Evolutionary conservation across 2,329 filamentous ascomycete species (phyloP), one percentile per base, ranked within the genome.

Genomic region (Beauveria australis): DNA sequence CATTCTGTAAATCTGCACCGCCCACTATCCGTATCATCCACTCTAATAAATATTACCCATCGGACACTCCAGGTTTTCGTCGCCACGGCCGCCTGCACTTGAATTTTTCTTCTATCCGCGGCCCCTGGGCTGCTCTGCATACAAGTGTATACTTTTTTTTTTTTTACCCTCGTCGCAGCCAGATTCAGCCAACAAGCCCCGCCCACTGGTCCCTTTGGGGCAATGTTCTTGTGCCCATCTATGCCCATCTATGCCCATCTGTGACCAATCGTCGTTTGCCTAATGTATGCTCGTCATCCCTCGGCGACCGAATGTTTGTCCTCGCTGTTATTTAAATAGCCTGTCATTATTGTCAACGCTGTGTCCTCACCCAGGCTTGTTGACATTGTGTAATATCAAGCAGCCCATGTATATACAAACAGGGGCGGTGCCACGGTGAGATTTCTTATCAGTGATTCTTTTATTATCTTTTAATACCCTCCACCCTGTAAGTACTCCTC

Each of bases 201-300:
- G 33, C 55, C 30, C 16, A 12, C 16, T 30, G 12, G 19, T 28
- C 33, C 26, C 6, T 53, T 53, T 37, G 55, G 55, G 44, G 5
- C 16, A 24, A 24, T 3, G 44, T 49, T 40, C 53, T 22, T 48
- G 26, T 28, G 16, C 26, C 41, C 28, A 46, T 14, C 54, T 30
- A 28, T 51, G 47, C 26, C 41, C 28, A 33, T 8, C 44, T 30
- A 28, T 51, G 47, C 26, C 41, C 28, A 33, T 8, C 44, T 30
- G 43, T 51, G 47, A 24, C 56, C 56, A 59, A 59, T 59, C 16
- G 47, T n/a, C 5, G 37, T n/a, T 43, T n/a, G 56, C 47, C 33
- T 59, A 59, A 51, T 59, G 5, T 48, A 30, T 49, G 55, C 46
- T 14, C 16, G 55, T 58, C 55, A 59, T 59, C 56, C 22, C 56